Conservation (phyloP, 2,329 filamentous ascomycete genomes). For the Monilinia vaccinii-corymbosi region DNA sequence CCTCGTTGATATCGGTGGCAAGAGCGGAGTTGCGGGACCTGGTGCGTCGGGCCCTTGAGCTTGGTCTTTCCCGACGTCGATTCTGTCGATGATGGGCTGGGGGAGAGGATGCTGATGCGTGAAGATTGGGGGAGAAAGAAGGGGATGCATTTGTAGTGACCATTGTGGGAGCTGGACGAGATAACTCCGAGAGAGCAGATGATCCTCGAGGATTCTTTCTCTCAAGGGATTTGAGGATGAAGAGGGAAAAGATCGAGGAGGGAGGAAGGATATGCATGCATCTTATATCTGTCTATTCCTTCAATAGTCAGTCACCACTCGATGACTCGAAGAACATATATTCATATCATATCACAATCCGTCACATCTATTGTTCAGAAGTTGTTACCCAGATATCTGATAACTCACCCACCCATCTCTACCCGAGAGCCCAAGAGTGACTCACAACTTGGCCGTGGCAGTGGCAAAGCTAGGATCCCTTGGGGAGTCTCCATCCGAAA, state of each 20-base stretch:
- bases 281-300: neutral
- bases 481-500: neutral
- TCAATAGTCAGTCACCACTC: neutral
- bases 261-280: neutral
- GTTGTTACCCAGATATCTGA: neutral
- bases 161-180: neutral
- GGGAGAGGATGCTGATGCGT: slow-evolving; percentile 5
- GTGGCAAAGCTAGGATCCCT: slow-evolving; percentile 1
- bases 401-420: neutral
- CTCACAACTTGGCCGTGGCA: neutral
- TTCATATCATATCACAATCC: neutral
- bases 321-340: neutral
- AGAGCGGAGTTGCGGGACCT: slow-evolving; percentile 22
- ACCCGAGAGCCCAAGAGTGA: neutral
- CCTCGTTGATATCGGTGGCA: slow-evolving; percentile 21
- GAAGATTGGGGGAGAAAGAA: neutral
- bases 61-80: slow-evolving; percentile 26
- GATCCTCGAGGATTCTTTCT: neutral
- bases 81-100: slow-evolving; percentile 24
- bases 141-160: neutral
- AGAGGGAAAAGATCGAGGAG: neutral
- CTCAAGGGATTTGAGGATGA: neutral
- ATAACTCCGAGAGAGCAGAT: neutral
- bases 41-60: slow-evolving; percentile 25
- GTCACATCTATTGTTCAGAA: neutral